Conservation (phyloP, 352 stramenopile genomes). For the Phytophthora megakarya region DNA sequence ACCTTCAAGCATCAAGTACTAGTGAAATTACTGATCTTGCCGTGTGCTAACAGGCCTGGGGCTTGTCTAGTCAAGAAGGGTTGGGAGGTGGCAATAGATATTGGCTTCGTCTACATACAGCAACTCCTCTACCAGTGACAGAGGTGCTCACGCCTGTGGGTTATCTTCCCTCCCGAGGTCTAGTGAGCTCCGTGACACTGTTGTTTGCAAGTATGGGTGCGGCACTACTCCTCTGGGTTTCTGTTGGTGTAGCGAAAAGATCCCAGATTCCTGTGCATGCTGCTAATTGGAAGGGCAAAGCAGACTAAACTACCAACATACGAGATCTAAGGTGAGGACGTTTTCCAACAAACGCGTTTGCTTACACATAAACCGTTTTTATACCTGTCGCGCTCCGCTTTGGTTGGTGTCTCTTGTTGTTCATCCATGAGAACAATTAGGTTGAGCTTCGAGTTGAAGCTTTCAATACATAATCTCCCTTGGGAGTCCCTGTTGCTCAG, state of each 20-base stretch:
- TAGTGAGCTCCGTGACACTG: constrained; percentile 58
- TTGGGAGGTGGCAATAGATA: background rate
- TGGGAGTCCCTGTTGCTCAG: constrained; percentile 15
- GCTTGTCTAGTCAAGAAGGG: background rate
- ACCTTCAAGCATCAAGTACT: background rate
- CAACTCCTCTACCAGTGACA: constrained; percentile 23
- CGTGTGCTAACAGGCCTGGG: constrained; percentile 24
- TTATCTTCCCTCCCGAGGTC: constrained; percentile 40
- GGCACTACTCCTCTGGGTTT: constrained; percentile 45
- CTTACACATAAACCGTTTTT: constrained; percentile 28
- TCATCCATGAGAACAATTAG: constrained; percentile 20
- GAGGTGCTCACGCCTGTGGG: constrained; percentile 47
- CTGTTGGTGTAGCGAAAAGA: constrained; percentile 18
- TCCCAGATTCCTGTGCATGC: background rate
- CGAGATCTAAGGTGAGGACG: background rate
- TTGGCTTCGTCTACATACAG: constrained; percentile 40
- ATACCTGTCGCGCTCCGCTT: constrained; percentile 22
- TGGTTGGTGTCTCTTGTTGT: background rate
- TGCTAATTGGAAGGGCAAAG: constrained; percentile 35
- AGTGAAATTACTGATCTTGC: constrained; percentile 8
- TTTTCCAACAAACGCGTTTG: constrained; percentile 19
- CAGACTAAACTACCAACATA: constrained; percentile 3
- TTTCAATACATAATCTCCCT: constrained; percentile 32
- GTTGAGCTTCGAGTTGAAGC: no score
- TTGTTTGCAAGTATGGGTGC: constrained; percentile 45